phyloP scores from a whole-genome alignment of 495 filamentous ascomycete genomes.

The Cetradonia linearis region DNA sequence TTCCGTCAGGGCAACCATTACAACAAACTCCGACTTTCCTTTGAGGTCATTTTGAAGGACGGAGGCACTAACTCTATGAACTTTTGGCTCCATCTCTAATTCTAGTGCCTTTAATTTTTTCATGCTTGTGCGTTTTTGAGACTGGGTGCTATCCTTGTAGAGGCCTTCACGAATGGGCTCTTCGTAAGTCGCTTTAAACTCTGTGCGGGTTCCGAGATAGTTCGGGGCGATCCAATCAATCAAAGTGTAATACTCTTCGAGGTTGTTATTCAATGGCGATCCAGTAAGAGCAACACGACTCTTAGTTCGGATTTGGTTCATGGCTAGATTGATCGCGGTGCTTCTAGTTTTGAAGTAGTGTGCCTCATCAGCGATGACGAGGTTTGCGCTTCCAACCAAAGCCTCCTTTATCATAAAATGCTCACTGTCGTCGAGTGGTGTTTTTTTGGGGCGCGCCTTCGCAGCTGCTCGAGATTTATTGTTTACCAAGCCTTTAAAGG shows the following conservation, averaged over 20 bases:
- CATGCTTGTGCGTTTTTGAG: slow-evolving; percentile 46
- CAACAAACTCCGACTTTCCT: slow-evolving; percentile 68
- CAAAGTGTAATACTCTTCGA: slow-evolving; percentile 74
- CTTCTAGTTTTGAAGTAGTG: slow-evolving; percentile 62
- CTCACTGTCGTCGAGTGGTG: slow-evolving; percentile 28
- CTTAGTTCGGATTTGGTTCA: slow-evolving; percentile 49
- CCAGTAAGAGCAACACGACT: slow-evolving; percentile 81
- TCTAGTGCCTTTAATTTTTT: slow-evolving; percentile 63
- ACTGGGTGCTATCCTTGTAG: slow-evolving; percentile 46
- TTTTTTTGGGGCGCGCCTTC: slow-evolving; percentile 18
- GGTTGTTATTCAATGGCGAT: slow-evolving; percentile 73
- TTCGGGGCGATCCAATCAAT: slow-evolving; percentile 79
- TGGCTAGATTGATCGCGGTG: slow-evolving; percentile 41
- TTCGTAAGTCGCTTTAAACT: slow-evolving; percentile 60
- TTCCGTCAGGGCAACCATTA: slow-evolving; percentile 57
- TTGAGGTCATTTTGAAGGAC: slow-evolving; percentile 56
- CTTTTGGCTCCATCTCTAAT: slow-evolving; percentile 62
- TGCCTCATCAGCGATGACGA: slow-evolving; percentile 84
- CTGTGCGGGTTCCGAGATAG: slow-evolving; percentile 53
- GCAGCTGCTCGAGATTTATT: slow-evolving; percentile 26
- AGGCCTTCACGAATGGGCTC: slow-evolving; percentile 66
- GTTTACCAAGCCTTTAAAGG: slow-evolving; percentile 45
- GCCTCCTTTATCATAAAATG: slow-evolving; percentile 35
- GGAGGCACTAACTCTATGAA: slow-evolving; percentile 61
- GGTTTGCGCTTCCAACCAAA: slow-evolving; percentile 51